Percentiles rank a stretch among this genome's conserved stretches.
phyloP scores from a whole-genome alignment of 371 early-diverging fungal genomes.

The Apophysomyces trapeziformis region DNA sequence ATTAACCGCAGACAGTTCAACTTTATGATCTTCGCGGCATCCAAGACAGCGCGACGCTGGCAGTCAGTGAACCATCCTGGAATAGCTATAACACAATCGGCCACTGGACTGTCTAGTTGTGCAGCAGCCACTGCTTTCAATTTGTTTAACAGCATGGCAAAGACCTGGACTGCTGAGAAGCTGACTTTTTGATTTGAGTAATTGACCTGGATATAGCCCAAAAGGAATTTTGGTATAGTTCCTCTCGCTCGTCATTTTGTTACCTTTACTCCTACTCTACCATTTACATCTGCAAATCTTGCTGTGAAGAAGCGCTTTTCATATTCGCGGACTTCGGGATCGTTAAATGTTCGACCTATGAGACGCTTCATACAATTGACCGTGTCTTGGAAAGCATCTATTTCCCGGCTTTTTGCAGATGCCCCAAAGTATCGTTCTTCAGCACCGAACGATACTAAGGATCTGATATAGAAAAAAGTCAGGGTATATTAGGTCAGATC shows the following conservation, averaged over 20 bases:
- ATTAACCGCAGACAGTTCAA: slow-evolving; percentile 88
- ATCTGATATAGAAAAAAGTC: slow-evolving; percentile 35
- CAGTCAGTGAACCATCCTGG: slow-evolving; percentile 93
- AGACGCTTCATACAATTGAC: slow-evolving; percentile 92
- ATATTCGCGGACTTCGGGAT: slow-evolving; percentile 81
- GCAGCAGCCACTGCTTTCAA: slow-evolving; percentile 83
- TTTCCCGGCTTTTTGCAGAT: slow-evolving; percentile 90
- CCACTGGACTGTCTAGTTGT: slow-evolving; percentile 81
- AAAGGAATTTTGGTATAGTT: neutral
- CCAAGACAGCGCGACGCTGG: slow-evolving; percentile 86
- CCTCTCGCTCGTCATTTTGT: slow-evolving; percentile 5
- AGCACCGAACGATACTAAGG: slow-evolving; percentile 90
- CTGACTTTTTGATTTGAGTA: slow-evolving; percentile 71
- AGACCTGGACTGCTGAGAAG: slow-evolving; percentile 85
- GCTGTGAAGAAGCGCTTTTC: slow-evolving; percentile 83
- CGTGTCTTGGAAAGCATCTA: slow-evolving; percentile 93
- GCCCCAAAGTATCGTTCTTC: slow-evolving; percentile 95
- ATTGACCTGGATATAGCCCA: slow-evolving; percentile 49
- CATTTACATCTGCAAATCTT: slow-evolving; percentile 76
- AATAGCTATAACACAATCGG: slow-evolving; percentile 90
- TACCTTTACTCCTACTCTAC: slow-evolving; percentile 83
- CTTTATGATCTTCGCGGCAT: slow-evolving; percentile 87
- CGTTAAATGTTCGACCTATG: slow-evolving; percentile 89
- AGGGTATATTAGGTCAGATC: neutral
- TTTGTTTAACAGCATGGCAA: slow-evolving; percentile 89